These are phyloP conservation scores for Colletotrichum camelliae DNA, from an alignment of 2,329 filamentous ascomycete genomes.

Conservation along the genomic window DNA sequence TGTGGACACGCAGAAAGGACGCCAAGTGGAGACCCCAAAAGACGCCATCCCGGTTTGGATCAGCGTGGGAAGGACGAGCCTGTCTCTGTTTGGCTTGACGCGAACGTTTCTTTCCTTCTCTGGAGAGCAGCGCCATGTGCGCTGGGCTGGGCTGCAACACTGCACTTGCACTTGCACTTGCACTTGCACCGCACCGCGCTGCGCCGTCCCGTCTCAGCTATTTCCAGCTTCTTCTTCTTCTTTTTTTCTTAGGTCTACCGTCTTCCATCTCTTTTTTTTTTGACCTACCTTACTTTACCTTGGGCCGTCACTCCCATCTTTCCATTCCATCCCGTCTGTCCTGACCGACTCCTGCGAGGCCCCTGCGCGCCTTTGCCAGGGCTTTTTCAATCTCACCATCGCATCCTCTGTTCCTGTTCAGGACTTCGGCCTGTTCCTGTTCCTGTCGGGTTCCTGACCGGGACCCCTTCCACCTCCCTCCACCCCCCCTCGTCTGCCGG, in stretches of 20 bases:
- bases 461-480: not conserved
- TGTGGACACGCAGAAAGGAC: not conserved
- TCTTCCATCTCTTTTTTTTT: not conserved
- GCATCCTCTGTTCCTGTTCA: not conserved
- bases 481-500: not conserved
- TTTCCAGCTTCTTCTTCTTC: not conserved
- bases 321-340: not conserved
- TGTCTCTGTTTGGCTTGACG: not conserved
- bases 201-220: not conserved
- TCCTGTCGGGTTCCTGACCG: not conserved
- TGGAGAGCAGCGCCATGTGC: not conserved
- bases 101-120: not conserved
- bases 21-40: not conserved
- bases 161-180: not conserved
- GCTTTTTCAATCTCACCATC: not conserved
- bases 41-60: not conserved
- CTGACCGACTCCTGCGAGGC: not conserved
- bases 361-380: not conserved
- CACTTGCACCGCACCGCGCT: not conserved
- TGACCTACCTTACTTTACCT: not conserved
- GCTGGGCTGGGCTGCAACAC: not conserved
- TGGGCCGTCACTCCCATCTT: not conserved
- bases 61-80: not conserved
- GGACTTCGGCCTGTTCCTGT: not conserved
- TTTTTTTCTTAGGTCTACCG: not conserved